Evolutionary conservation across 129 eudicot genomes (phyloP).

Genomic region (Artemisia argyi): DNA sequence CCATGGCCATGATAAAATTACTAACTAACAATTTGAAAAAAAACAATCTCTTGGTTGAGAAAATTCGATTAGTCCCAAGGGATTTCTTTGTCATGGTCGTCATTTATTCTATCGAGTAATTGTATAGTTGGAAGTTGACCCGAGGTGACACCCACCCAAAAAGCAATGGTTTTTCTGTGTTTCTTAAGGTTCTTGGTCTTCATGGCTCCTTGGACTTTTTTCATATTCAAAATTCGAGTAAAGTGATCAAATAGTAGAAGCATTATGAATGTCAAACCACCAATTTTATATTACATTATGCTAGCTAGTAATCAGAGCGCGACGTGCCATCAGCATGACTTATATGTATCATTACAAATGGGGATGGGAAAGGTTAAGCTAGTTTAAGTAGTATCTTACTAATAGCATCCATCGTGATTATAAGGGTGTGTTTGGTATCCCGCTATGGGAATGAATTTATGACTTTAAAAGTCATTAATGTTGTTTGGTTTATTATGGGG

Average conservation of each 20-base stretch:
- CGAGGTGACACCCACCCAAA: background rate
- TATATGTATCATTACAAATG: too few species aligned
- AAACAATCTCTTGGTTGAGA: background rate
- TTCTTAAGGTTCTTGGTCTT: background rate
- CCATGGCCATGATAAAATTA: background rate
- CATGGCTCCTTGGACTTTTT: background rate
- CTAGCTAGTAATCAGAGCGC: too few species aligned
- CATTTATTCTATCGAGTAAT: background rate
- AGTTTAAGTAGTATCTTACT: too few species aligned
- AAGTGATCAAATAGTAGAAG: background rate
- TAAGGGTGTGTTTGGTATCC: too few species aligned
- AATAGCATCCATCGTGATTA: too few species aligned
- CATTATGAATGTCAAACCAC: background rate
- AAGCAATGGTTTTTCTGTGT: slow-evolving; percentile 6
- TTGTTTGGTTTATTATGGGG: too few species aligned
- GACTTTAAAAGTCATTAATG: too few species aligned
- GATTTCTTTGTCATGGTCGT: background rate
- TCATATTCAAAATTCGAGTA: background rate
- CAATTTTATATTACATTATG: background rate
- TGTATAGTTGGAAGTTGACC: background rate
- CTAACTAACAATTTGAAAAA: background rate
- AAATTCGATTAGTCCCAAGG: background rate
- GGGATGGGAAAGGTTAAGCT: too few species aligned
- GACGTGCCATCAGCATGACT: too few species aligned
- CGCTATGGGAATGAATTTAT: too few species aligned